phyloP scores from a whole-genome alignment of 495 filamentous ascomycete genomes.

The Lophiotrema nucula region DNA sequence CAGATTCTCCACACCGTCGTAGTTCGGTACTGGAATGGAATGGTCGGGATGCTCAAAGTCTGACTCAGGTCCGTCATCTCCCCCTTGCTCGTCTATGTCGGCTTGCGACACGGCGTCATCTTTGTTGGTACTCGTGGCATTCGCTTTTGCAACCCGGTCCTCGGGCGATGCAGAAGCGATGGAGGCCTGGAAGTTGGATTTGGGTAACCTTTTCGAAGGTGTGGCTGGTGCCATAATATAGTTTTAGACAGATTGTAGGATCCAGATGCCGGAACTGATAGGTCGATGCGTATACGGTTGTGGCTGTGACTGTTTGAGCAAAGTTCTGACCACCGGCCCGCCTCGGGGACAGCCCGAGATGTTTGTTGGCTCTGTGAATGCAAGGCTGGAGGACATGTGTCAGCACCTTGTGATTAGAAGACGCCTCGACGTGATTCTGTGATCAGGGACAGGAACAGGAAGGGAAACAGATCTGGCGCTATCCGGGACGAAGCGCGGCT shows the following conservation, averaged over 20 bases:
- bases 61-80: neutral
- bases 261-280: conserved; percentile 8
- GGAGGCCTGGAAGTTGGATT: conserved; percentile 21
- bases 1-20: conserved; percentile 10
- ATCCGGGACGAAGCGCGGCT: too few species aligned
- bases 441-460: too few species aligned
- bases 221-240: conserved; percentile 27
- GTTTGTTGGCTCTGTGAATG: too few species aligned
- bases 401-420: too few species aligned
- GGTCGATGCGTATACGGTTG: conserved; percentile 5
- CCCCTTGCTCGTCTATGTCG: neutral
- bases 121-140: neutral
- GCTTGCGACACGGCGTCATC: neutral
- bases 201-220: conserved; percentile 24
- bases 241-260: too few species aligned
- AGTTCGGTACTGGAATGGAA: conserved; percentile 12
- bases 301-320: conserved; percentile 12
- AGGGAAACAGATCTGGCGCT: too few species aligned
- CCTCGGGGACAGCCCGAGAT: too few species aligned
- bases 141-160: conserved; percentile 2
- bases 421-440: too few species aligned
- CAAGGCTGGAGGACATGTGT: too few species aligned
- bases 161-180: conserved; percentile 5
- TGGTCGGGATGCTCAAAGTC: conserved; percentile 7
- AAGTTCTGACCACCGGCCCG: too few species aligned